Conservation (phyloP, 2,329 filamentous ascomycete genomes). For the Cytospora leucostoma region DNA sequence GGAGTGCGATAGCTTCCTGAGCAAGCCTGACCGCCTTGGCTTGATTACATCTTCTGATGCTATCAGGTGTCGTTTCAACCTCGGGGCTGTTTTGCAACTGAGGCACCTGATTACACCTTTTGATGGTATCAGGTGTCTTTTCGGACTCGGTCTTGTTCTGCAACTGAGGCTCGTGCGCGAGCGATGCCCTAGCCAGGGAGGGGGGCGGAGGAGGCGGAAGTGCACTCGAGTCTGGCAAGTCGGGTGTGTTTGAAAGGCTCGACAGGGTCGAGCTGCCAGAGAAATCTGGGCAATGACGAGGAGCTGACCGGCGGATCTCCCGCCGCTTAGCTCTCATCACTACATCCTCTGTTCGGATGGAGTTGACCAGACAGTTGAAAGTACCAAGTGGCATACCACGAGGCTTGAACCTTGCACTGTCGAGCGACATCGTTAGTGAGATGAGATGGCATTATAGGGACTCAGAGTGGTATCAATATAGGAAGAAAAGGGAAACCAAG, state of each 20-base stretch:
- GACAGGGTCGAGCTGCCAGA: conserved; percentile 11
- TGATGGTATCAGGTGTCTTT: neutral
- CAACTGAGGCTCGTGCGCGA: neutral
- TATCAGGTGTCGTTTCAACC: neutral
- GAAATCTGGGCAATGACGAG: neutral
- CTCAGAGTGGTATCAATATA: neutral
- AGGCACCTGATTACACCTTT: neutral
- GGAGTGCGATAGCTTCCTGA: neutral
- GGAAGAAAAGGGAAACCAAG: neutral
- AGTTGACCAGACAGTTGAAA: neutral
- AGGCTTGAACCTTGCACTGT: conserved; percentile 11
- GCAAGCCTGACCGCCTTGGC: neutral
- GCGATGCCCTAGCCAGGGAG: neutral
- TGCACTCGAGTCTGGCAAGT: neutral
- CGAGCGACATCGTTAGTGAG: neutral
- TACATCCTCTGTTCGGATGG: neutral
- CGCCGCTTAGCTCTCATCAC: neutral
- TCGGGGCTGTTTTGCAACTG: neutral
- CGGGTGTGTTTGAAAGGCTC: neutral
- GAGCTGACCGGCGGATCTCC: neutral
- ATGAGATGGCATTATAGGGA: neutral
- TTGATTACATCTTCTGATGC: neutral
- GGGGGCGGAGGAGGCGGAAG: neutral
- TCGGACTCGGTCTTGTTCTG: neutral
- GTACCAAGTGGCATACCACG: conserved; percentile 17